A percentile compares a stretch with the other conserved stretches of the same genome.
phyloP scores from a whole-genome alignment of 306 rosid genomes.

The Morella rubra region DNA sequence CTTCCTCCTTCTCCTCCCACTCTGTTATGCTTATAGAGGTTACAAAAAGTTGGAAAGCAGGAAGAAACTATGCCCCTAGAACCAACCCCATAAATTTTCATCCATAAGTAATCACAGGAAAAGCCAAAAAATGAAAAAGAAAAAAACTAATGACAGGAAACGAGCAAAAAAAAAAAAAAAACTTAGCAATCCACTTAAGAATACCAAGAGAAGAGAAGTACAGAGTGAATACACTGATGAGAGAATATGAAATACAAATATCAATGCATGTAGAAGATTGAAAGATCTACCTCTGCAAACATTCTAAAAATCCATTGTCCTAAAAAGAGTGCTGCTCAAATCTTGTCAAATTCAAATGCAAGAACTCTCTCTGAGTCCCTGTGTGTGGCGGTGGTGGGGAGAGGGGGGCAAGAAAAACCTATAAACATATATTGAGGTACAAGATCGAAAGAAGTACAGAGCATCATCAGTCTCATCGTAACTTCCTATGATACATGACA shows the following conservation, averaged over 20 bases:
- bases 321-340: not conserved
- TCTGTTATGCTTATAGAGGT: not conserved
- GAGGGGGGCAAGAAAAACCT: too few relatives aligned
- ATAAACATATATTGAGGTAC: too few relatives aligned
- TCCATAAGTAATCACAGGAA: too few relatives aligned
- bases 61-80: not conserved
- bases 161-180: not conserved
- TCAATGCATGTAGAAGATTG: not conserved
- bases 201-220: not conserved
- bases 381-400: too few relatives aligned
- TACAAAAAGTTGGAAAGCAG: not conserved
- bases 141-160: too few relatives aligned
- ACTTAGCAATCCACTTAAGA: not conserved
- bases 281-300: not conserved
- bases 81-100: too few relatives aligned
- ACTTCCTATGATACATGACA: not conserved
- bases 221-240: not conserved
- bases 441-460: not conserved
- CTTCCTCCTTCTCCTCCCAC: slow-evolving; percentile 33
- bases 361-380: not conserved
- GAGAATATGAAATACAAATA: not conserved
- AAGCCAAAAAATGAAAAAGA: too few relatives aligned
- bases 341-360: not conserved
- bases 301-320: not conserved
- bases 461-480: not conserved